phyloP scores from a whole-genome alignment of 2,329 filamentous ascomycete species.

The Aspergillus tanneri region DNA sequence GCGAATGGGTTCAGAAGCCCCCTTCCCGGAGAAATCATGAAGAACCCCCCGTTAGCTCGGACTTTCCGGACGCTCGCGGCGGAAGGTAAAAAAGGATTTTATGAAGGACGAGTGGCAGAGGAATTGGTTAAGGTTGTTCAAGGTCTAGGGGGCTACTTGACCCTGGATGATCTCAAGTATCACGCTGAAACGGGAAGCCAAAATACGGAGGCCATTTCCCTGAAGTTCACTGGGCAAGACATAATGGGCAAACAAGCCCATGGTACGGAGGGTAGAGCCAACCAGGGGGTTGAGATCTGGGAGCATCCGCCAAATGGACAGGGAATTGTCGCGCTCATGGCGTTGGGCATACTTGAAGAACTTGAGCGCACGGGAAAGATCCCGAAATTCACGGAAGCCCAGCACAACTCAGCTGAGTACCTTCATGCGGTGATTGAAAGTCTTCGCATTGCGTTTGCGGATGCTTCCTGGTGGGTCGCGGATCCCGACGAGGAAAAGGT shows the following conservation, averaged over 20 bases:
- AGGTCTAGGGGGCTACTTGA: slow-evolving; percentile 73
- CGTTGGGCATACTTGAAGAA: slow-evolving; percentile 85
- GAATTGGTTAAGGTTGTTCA: slow-evolving; percentile 75
- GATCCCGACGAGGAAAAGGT: slow-evolving; percentile 74
- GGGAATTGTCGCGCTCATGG: slow-evolving; percentile 92
- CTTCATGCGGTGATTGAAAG: slow-evolving; percentile 86
- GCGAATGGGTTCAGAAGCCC: slow-evolving; percentile 72
- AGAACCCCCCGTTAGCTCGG: slow-evolving; percentile 73
- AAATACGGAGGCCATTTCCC: slow-evolving; percentile 78
- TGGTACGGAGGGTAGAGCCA: slow-evolving; percentile 43
- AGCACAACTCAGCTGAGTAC: slow-evolving; percentile 80
- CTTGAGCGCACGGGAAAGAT: slow-evolving; percentile 75
- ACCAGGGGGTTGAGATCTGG: slow-evolving; percentile 73
- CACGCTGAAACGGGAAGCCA: slow-evolving; percentile 74
- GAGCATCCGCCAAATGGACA: slow-evolving; percentile 97
- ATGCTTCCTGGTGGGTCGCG: slow-evolving; percentile 85
- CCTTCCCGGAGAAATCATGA: slow-evolving; percentile 80
- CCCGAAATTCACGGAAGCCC: slow-evolving; percentile 63
- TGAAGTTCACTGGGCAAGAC: slow-evolving; percentile 70
- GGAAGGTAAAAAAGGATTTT: slow-evolving; percentile 88
- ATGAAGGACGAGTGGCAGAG: slow-evolving; percentile 78
- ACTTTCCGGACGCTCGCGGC: slow-evolving; percentile 78
- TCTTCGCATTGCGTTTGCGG: slow-evolving; percentile 84
- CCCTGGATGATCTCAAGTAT: slow-evolving; percentile 74
- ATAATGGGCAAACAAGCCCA: slow-evolving; percentile 49